phyloP scores from a whole-genome alignment of 2,329 filamentous ascomycete species.

The Periglandula ipomoeae region DNA sequence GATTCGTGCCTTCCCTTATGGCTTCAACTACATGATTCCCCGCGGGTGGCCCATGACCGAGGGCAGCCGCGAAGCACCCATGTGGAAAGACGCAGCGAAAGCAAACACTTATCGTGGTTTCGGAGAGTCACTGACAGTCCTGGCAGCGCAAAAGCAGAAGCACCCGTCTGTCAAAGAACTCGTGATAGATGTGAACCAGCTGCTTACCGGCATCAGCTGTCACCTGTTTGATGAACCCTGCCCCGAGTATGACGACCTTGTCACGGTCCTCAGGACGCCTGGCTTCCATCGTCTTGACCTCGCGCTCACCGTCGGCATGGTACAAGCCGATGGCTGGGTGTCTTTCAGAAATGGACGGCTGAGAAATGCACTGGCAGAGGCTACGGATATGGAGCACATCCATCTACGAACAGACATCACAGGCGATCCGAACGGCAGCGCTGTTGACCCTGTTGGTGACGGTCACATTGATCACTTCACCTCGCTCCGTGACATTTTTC shows the following conservation, averaged over 20 bases:
- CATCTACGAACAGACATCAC: slow-evolving; percentile 13
- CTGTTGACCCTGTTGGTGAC: background rate
- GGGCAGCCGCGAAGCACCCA: slow-evolving; percentile 11
- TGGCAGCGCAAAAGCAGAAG: no score
- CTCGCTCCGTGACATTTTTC: slow-evolving; percentile 20
- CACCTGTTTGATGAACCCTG: slow-evolving; percentile 19
- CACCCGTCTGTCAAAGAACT: slow-evolving; percentile 26
- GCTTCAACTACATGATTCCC: slow-evolving; percentile 30
- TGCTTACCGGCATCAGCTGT: slow-evolving; percentile 22
- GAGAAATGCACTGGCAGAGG: slow-evolving; percentile 10
- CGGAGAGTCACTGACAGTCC: no score
- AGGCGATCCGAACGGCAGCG: background rate
- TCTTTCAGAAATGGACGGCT: background rate
- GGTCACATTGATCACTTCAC: slow-evolving; percentile 4
- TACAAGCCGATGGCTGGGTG: background rate
- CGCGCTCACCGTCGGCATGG: background rate
- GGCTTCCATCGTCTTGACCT: slow-evolving; percentile 2
- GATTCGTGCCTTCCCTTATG: slow-evolving; percentile 28
- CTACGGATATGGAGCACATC: slow-evolving; percentile 15
- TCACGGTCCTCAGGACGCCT: slow-evolving; percentile 10
- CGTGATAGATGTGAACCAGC: slow-evolving; percentile 20
- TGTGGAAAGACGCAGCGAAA: no score
- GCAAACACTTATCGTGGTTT: no score
- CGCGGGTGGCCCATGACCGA: slow-evolving; percentile 16
- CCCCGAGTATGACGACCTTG: slow-evolving; percentile 17